Percentiles rank a stretch among this genome's conserved stretches.
Evolutionary conservation across 2,329 filamentous ascomycete species (phyloP).

Genomic region (Xylaria sp.): DNA sequence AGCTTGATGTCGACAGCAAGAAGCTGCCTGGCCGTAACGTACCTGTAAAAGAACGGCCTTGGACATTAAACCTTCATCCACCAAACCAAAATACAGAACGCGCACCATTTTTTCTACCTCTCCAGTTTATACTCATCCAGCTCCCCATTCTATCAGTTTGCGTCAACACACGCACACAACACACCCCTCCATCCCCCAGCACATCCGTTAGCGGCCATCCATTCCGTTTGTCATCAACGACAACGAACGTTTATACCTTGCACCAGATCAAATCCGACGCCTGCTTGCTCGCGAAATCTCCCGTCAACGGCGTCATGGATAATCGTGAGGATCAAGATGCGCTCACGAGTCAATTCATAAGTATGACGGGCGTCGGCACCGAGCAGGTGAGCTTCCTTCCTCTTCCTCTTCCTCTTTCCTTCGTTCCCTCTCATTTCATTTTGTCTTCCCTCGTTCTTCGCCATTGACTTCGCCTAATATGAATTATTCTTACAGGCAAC

Average conservation of each 20-base stretch:
- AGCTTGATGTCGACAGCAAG: conserved; percentile 35
- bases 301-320: conserved; percentile 48
- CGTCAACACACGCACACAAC: background rate
- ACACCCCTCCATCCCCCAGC: background rate
- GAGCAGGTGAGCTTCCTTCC: conserved; percentile 49
- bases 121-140: background rate
- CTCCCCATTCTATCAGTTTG: background rate
- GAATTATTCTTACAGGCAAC: conserved; percentile 62
- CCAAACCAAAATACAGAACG: background rate
- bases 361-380: conserved; percentile 62
- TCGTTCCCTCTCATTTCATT: background rate
- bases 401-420: background rate
- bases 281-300: background rate
- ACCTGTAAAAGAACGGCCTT: background rate
- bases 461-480: background rate
- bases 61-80: background rate
- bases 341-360: conserved; percentile 63
- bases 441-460: background rate
- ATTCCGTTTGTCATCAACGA: conserved; percentile 3
- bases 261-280: background rate
- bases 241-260: background rate
- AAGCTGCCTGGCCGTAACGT: conserved; percentile 34
- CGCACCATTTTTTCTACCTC: background rate
- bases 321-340: conserved; percentile 54
- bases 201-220: background rate